Base-by-base conservation (phyloP, 208 protist genomes). In the Trypanosoma caninum region DNA sequence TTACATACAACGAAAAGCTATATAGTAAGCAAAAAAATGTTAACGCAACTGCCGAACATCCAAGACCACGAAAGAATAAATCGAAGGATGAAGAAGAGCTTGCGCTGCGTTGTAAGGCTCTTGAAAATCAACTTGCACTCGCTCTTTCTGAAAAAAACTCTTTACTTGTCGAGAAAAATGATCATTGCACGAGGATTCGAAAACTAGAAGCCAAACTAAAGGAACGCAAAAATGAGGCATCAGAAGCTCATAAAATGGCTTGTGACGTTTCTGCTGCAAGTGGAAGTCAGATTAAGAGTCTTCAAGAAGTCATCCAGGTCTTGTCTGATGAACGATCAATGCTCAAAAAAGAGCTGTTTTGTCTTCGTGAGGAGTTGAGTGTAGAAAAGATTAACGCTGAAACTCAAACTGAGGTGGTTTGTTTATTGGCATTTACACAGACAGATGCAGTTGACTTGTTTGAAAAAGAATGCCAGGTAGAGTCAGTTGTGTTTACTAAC, bases 81-180 rank as follows among this genome's bases (percentile, higher is more conserved):
- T 8, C 30, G 18, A 40, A 20, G 6, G 68, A 74, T 44, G 63
- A 73, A 7, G 70, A 62, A 8, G 74, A 94, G 47, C 25, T 86
- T 27, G 38, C 48, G 7, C 70, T 73, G 41, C 72, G 84, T 0
- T 89, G 78, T 54, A 72, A 78, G n/a, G 54, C 59, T 4, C 61
- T 91, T 25, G 81, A 94, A 55, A 87, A 80, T 47, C 80, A 90
- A 46, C 73, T 93, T 52, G 82, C 87, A 8, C 55, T 65, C 23
- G 77, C 68, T 16, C 76, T 84, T 28, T 78, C 80, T 27, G 82
- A 93, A 44, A 84, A 82, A 50, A 90, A 75, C 51, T 78, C 79
- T 13, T 52, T 76, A 9, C 47, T 59, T 22, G 61, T 79, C 34
- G 87, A 93, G 33, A 80, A 77, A 37, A 76, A 78, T 58, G 82